Base-by-base conservation (phyloP, 305 asterid genomes). In the Fraxinus floribunda region DNA sequence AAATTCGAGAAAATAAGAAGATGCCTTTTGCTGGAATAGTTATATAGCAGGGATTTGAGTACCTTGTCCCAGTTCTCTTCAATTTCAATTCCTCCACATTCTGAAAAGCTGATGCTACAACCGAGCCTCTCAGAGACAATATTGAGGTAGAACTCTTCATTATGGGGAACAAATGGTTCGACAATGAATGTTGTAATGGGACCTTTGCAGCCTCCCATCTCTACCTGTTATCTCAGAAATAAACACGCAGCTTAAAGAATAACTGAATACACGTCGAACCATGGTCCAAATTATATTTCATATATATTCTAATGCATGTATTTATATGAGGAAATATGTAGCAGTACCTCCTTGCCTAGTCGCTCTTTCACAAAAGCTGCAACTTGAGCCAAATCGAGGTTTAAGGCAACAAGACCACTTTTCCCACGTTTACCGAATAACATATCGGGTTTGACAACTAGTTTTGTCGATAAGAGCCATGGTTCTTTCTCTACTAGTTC, bases 1-100 rank as follows among this genome's bases (percentile, higher is more conserved):
- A 57, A 16, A 41, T 1, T 34, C 4, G 32, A 7, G 4, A 7
- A 39, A 77, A 60, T 0, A 15, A 6, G 39, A 15, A 68, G 68
- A 71, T 30, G 57, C 44, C 70, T 79, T 44, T 83, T 68, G 26
- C 57, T 75, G 77, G 41, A 39, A 57, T 66, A 80, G 71, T 15
- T 4, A 80, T 18, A 8, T 5, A 24, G 30, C 34, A 26, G 38
- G 5, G 72, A 44, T 77, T 39, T 35, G 7, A 39, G 46, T 84
- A 94, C 98, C 97, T 95, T 95, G 85, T 95, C 98, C 98, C 98
- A 95, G 83, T 95, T 95, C 89, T 95, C 98, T 88, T 95, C 98
- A 46, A 95, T 95, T n/a, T 95, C 98, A 75, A 95, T 91, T 87
- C 98, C 98, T 85, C 98, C 98, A 36, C 98, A 95, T 76, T 95